phyloP scores from a whole-genome alignment of 768 basidiomycete genomes.

The Leccinum imitatum region DNA sequence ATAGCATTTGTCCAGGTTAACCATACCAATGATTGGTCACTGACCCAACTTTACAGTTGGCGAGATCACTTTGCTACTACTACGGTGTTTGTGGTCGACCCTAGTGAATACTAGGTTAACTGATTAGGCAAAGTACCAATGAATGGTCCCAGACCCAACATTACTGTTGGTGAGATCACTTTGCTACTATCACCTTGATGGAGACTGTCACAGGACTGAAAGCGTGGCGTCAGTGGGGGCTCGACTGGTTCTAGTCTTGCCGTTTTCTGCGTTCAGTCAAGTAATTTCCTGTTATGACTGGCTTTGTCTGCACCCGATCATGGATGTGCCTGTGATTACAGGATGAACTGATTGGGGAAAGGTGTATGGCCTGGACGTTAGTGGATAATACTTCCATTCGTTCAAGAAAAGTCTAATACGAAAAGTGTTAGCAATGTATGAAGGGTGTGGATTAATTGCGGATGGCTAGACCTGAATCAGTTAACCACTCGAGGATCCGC shows the following conservation, averaged over 20 bases:
- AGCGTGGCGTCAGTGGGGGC: neutral
- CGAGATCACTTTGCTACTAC: too few relatives aligned
- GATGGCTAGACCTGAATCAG: slow-evolving; percentile 6
- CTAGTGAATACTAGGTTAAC: too few relatives aligned
- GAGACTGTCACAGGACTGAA: neutral
- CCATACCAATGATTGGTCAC: too few relatives aligned
- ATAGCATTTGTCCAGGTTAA: too few relatives aligned
- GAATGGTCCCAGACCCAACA: too few relatives aligned
- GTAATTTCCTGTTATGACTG: neutral
- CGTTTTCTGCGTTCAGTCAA: neutral
- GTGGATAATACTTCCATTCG: neutral
- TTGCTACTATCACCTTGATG: too few relatives aligned
- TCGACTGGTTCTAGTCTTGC: neutral
- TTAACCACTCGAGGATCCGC: slow-evolving; percentile 22
- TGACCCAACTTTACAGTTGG: too few relatives aligned
- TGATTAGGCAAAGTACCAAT: too few relatives aligned
- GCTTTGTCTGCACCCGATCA: neutral
- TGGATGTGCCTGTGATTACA: neutral
- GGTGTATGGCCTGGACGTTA: neutral
- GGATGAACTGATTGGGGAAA: slow-evolving; percentile 5
- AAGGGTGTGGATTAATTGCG: slow-evolving; percentile 10
- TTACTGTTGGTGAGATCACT: too few relatives aligned
- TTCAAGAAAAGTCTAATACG: neutral
- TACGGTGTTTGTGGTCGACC: too few relatives aligned
- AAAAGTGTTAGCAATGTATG: neutral